Evolutionary conservation across 2,329 filamentous ascomycete species (phyloP), one percentile per base, ranked within the genome.

Genomic region (Volutella citrinella): DNA sequence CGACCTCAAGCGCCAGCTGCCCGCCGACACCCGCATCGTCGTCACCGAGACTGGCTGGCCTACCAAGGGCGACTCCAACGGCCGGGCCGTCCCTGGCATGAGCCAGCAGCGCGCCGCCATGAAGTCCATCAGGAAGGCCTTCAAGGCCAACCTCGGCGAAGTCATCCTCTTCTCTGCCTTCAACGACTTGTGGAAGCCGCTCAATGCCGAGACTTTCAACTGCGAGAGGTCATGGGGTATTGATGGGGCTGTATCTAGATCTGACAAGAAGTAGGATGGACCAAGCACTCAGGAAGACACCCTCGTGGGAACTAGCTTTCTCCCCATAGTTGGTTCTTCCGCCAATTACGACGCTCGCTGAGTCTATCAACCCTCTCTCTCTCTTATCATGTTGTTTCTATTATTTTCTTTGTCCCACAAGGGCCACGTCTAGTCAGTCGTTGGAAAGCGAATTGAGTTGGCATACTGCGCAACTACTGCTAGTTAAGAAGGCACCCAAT

Each of bases 11-110:
- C 55, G 57, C 27, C 64, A 62, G 42, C 54, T 76, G 10, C 51
- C 63, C 5, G 52, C 66, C 38, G 56, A 47, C 45, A 83, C 87
- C 61, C 70, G 72, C 27, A 72, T 85, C 19, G 69, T 91, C 22
- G 80, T 94, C 47, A 88, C 86, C 3, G 89, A 95, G 68, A 82
- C 83, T 4, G 89, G 89, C 31, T 95, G 88, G 88, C 88, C 88
- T 25, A 80, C 76, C 57, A 60, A 76, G 46, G 88, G 88, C 13
- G 48, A 66, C 10, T 40, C 70, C 32, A 90, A 93, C 55, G 77
- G 78, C 3, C 53, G 56, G 13, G 87, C 87, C n/a, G 66, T 90
- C 3, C 84, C 87, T 0, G 78, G 79, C 10, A 51, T 65, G n/a
- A 64, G 69, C 10, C 79, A 89, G 46, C 88, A 95, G 59, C 56